These are phyloP conservation scores for Coniella lustricola DNA, from an alignment of 2,329 filamentous ascomycete genomes.

Conservation along the genomic window DNA sequence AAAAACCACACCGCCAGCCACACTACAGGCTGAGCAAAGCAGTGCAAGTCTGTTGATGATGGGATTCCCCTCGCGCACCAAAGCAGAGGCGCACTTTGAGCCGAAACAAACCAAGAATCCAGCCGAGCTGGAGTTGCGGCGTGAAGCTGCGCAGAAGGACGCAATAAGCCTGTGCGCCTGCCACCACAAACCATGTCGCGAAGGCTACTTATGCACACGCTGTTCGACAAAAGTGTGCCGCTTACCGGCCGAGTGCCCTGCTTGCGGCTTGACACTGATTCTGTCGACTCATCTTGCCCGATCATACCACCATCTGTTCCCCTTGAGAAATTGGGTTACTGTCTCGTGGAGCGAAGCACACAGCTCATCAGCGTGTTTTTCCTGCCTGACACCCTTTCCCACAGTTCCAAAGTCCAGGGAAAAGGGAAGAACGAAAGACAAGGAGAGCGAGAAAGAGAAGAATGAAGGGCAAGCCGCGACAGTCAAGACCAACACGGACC, in stretches of 20 bases:
- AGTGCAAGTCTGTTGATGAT: constrained; percentile 79
- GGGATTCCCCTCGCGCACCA: constrained; percentile 86
- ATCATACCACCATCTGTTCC: constrained; percentile 91
- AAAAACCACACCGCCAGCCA: constrained; percentile 82
- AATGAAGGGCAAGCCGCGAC: not conserved
- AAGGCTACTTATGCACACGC: constrained; percentile 86
- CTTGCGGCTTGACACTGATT: constrained; percentile 86
- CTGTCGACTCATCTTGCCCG: constrained; percentile 86
- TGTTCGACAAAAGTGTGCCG: constrained; percentile 85
- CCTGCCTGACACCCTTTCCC: constrained; percentile 71
- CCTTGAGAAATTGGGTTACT: constrained; percentile 82
- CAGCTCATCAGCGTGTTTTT: constrained; percentile 61
- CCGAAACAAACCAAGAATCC: not conserved
- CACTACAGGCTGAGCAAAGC: constrained; percentile 55
- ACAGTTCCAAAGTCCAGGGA: constrained; percentile 21
- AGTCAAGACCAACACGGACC: constrained; percentile 12
- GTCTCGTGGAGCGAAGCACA: constrained; percentile 73
- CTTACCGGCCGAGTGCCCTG: constrained; percentile 83
- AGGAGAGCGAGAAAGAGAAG: constrained; percentile 14
- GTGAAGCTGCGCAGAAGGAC: constrained; percentile 44
- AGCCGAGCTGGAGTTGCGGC: not conserved
- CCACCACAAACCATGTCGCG: constrained; percentile 72
- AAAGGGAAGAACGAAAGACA: constrained; percentile 16
- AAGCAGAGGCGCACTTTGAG: constrained; percentile 28
- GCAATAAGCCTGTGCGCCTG: constrained; percentile 79